Evolutionary conservation across 345 rosid species (phyloP), one percentile per base, ranked within the genome.

Genomic region (Lumnitzera racemosa): DNA sequence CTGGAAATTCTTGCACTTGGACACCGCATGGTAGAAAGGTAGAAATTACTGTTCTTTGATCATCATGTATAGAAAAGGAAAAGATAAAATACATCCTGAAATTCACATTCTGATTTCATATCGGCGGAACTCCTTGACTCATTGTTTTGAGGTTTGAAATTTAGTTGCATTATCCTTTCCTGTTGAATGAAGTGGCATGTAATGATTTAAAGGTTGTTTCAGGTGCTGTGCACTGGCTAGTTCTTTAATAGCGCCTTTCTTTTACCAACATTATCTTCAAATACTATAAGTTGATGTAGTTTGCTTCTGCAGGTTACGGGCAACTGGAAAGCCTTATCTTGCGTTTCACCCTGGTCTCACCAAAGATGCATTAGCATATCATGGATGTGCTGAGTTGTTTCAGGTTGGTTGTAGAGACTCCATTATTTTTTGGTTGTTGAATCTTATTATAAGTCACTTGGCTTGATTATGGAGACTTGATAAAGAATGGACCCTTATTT

Each of bases 381-480:
- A 88, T 78, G 99, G 98, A 50, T 95, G 98, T 83, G 96, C 96
- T 47, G 99, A 95, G 77, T 81, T 95, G 68, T 95, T 88, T 59
- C 98, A 95, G 99, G 99, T 82, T 68, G 31, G 73, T 51, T 48
- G 58, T 56, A 49, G 46, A 43, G 58, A 14, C 64, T 69, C 65
- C 64, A 48, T 31, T 69, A 49, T 61, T 70, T 25, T 3, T 16
- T 55, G 16, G 12, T 56, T 57, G 4, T 36, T 6, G 43, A 36
- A 9, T 4, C 43, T 36, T 36, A 36, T 36, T 36, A 9, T 36
- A 4, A 36, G 10, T 36, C 43, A 36, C 43, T 9, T 36, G 5
- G 43, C 43, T 36, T 36, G 43, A 9, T 36, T 36, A 36, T 36
- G 43, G 43, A 36, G 11, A 5, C 43, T 36, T 9, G 1, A 20